Base-by-base conservation (phyloP, 805 yeast species). In the Grigorovia yakushimaensis region DNA sequence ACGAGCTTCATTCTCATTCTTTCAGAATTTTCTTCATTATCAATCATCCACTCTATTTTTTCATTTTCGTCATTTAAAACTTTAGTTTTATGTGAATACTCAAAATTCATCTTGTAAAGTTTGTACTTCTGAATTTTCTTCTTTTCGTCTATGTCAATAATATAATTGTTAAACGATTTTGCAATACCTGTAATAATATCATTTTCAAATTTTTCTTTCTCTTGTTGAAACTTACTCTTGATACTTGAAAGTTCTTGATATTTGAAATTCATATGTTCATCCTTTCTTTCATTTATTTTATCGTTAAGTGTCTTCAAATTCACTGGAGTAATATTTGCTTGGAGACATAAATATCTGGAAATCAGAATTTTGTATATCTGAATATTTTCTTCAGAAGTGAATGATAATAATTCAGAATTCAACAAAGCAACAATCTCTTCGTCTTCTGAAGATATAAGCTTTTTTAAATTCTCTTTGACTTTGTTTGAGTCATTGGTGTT, bases 21-120 rank as follows among this genome's bases (percentile, higher is more conserved):
- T 53, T 81, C 80, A 24, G 73, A 68, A 27, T 86, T 84, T 59
- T 87, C 95, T 46, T 82, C 79, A 30, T 75, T 73, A 57, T 84
- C 93, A 6, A 86, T 62, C 2, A 71, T 61, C 73, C 80, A 81
- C 33, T 21, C 18, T 18, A 22, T 4, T 21, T 45, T 13, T 5
- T 33, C 17, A 33, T 20, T 6, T 8, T 40, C 19, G 17, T 33
- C 39, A 30, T 39, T 33, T 30, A 27, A 13, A 9, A 35, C 33
- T 21, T 45, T 15, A 15, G 5, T 15, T 21, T 22, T 33, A 40
- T 40, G 43, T 3, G 33, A 5, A 11, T 20, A 19, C 21, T 33
- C 35, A 11, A 18, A 21, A 39, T 30, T 45, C 17, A 18, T 7
- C 17, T 22, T 40, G 10, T 40, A 10, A 6, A 30, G n/a, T 11